Conservation (phyloP, 2,329 filamentous ascomycete species). For the Aspergillus transmontanensis region DNA sequence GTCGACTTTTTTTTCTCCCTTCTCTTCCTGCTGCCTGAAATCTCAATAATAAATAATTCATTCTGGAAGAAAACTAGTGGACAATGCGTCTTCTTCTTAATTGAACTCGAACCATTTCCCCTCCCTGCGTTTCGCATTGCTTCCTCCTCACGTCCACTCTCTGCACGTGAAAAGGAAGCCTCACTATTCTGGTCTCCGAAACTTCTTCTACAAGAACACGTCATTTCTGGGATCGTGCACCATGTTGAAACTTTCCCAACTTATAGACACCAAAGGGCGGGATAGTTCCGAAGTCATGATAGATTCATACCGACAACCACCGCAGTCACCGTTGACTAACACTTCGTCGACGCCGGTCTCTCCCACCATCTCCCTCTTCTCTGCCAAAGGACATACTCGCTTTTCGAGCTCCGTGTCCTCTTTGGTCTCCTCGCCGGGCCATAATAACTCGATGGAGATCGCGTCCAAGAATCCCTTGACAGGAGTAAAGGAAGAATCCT, state of each 20-base stretch:
- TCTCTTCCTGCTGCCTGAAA: background rate
- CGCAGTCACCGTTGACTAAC: slow-evolving; percentile 35
- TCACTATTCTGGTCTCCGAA: slow-evolving; percentile 15
- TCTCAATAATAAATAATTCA: background rate
- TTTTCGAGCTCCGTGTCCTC: slow-evolving; percentile 75
- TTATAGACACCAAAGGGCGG: slow-evolving; percentile 35
- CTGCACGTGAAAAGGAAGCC: slow-evolving; percentile 23
- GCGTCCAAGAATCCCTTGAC: slow-evolving; percentile 68
- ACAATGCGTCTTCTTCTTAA: slow-evolving; percentile 18
- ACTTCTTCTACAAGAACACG: slow-evolving; percentile 1
- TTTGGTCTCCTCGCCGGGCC: slow-evolving; percentile 62
- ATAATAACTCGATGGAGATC: slow-evolving; percentile 52
- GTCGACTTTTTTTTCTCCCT: background rate
- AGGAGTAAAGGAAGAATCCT: slow-evolving; percentile 81
- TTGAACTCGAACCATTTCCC: slow-evolving; percentile 7
- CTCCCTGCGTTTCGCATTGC: slow-evolving; percentile 15
- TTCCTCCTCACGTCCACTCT: slow-evolving; percentile 15
- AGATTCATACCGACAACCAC: slow-evolving; percentile 24
- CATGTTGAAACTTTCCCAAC: slow-evolving; percentile 41
- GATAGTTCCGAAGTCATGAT: slow-evolving; percentile 31
- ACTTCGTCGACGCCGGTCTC: slow-evolving; percentile 43
- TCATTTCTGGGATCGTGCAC: slow-evolving; percentile 12
- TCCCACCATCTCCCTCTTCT: slow-evolving; percentile 44
- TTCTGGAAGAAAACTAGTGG: background rate
- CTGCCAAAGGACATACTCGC: slow-evolving; percentile 40